phyloP scores from a whole-genome alignment of 805 yeast genomes.

The Metschnikowia bowlesiae region DNA sequence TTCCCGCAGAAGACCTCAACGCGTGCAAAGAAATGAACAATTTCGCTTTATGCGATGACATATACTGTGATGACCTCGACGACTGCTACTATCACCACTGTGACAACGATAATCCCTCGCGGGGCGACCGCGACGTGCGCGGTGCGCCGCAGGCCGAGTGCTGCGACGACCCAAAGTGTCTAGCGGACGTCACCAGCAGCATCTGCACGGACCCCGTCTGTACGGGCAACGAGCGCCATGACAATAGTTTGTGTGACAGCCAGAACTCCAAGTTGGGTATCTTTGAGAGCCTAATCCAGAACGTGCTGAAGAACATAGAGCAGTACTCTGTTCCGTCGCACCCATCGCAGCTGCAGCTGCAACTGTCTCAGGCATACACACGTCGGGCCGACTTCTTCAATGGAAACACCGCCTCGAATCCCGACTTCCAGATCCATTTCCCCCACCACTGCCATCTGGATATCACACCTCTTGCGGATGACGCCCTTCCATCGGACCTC shows the following conservation, averaged over 20 bases:
- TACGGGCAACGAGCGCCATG: slow-evolving; percentile 9
- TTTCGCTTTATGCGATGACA: slow-evolving; percentile 33
- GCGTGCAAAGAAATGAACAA: slow-evolving; percentile 29
- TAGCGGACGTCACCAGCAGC: not conserved
- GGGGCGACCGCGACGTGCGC: not conserved
- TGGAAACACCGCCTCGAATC: slow-evolving; percentile 4
- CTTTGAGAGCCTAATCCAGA: slow-evolving; percentile 37
- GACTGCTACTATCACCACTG: slow-evolving; percentile 40
- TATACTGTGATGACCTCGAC: slow-evolving; percentile 41
- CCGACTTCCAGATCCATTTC: slow-evolving; percentile 32
- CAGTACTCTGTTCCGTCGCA: slow-evolving; percentile 9
- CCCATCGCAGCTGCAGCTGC: not conserved
- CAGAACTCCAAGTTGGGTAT: slow-evolving; percentile 29
- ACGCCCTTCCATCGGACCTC: not conserved
- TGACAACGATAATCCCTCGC: slow-evolving; percentile 17
- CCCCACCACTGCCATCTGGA: slow-evolving; percentile 36
- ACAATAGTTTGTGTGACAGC: slow-evolving; percentile 23
- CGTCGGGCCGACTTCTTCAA: not conserved
- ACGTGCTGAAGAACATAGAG: slow-evolving; percentile 29
- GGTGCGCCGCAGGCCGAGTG: slow-evolving; percentile 1
- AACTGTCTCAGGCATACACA: not conserved
- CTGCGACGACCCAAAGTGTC: slow-evolving; percentile 6
- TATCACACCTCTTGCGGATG: not conserved
- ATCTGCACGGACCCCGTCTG: slow-evolving; percentile 6
- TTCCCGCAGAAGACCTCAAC: slow-evolving; percentile 3